phyloP scores from a whole-genome alignment of 768 basidiomycete genomes.

The Trametes cubensis region DNA sequence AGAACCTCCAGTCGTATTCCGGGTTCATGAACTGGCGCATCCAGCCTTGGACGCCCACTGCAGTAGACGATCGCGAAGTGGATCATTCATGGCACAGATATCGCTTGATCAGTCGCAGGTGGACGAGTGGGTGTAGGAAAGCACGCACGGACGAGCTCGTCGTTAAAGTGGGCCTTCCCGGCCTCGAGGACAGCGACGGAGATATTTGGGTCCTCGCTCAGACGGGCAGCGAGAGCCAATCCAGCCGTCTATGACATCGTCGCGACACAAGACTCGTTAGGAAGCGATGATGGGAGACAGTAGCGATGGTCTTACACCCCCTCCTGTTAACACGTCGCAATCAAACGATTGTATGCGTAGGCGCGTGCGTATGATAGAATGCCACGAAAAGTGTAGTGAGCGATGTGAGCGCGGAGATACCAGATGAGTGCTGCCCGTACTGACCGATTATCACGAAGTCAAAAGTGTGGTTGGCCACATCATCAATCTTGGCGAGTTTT shows the following conservation, averaged over 20 bases:
- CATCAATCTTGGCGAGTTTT: conserved; percentile 20
- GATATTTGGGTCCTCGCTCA: conserved; percentile 39
- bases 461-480: conserved; percentile 23
- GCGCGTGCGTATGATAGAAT: too few species aligned
- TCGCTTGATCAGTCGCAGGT: too few species aligned
- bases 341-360: too few species aligned
- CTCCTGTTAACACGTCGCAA: too few species aligned
- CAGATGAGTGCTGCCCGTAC: too few species aligned
- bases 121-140: too few species aligned
- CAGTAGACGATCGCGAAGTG: background rate
- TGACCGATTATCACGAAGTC: conserved; percentile 30
- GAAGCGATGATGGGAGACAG: too few species aligned
- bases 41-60: conserved; percentile 9
- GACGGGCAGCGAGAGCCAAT: conserved; percentile 41
- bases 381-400: too few species aligned
- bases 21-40: conserved; percentile 15
- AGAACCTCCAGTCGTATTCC: conserved; percentile 21
- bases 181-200: conserved; percentile 42
- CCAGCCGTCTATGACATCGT: conserved; percentile 36
- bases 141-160: conserved; percentile 9
- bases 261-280: too few species aligned
- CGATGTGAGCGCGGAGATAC: too few species aligned
- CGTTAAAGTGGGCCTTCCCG: conserved; percentile 24
- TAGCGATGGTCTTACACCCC: too few species aligned
- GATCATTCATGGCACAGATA: too few species aligned